Evolutionary conservation across 2,329 filamentous ascomycete species (phyloP), one percentile per base, ranked within the genome.

Genomic region (Parastagonospora nodorum): DNA sequence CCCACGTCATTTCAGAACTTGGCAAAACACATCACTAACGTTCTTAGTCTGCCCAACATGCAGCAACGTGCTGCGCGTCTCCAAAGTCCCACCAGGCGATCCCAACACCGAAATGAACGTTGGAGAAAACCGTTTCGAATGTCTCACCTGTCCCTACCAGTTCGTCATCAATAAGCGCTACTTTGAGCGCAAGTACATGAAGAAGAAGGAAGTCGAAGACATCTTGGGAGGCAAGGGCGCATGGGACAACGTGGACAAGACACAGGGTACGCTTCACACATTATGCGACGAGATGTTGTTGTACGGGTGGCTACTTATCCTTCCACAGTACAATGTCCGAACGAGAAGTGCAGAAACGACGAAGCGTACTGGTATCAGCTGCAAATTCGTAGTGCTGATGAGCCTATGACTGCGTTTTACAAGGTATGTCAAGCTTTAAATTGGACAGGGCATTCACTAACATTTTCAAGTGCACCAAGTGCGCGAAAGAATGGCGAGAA

Each of bases 331-430:
- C 90, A 94, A 82, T 99, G 94, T 74, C 86, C 89, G 24, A 86
- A 86, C 56, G 86, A 92, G 35, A 82, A 82, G 49, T 99, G 94
- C 79, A 82, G 89, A 68, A 91, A 91, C 57, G 82, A 85, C 53
- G 86, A 91, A 78, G 94, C 94, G 3, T 95, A 92, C 58, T 97
- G 93, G 79, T 96, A 92, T 80, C 91, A 96, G 80, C 86, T 97
- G 64, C 94, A 99, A 82, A 97, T 97, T 77, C 87, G 94, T 64
- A 96, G 91, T 80, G 94, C 94, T 45, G 94, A 99, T 77, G 94
- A 99, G 81, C 94, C 94, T 53, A 97, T 96, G 89, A 99, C 94
- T 61, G 93, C 87, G 53, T 97, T 97, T 76, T 95, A 88, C 77
- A 94, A 92, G 84, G 89, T 90, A 68, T 36, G 15, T 15, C 11